Conservation (phyloP, 1,284 basidiomycete genomes). For the Apiotrichum brassicae region DNA sequence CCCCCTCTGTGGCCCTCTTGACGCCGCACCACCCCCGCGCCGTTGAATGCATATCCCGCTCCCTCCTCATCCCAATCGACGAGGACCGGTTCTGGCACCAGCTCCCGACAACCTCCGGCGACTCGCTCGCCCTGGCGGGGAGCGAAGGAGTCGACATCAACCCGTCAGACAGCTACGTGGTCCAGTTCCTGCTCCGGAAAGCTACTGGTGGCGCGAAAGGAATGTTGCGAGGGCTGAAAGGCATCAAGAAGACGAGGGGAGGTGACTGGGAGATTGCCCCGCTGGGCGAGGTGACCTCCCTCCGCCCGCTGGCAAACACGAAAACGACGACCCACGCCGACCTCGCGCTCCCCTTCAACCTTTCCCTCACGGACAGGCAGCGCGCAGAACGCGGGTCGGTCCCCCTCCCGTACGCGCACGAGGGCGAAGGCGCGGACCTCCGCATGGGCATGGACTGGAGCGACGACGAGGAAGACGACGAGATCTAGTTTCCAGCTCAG, state of each 20-base stretch:
- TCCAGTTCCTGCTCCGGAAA: constrained; percentile 39
- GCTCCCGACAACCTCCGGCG: constrained; percentile 25
- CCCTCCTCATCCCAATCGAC: constrained; percentile 54
- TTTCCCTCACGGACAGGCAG: constrained; percentile 76
- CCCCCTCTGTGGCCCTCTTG: constrained; percentile 59
- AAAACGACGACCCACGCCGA: constrained; percentile 52
- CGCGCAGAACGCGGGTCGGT: constrained; percentile 69
- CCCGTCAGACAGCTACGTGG: constrained; percentile 13
- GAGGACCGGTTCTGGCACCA: constrained; percentile 29
- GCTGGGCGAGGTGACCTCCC: constrained; percentile 8
- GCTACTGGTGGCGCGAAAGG: constrained; percentile 44
- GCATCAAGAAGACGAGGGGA: not conserved
- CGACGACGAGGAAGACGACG: constrained; percentile 39
- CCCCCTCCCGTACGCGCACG: constrained; percentile 77
- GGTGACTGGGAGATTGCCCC: not conserved
- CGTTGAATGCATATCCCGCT: constrained; percentile 57
- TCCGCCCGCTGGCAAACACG: not conserved
- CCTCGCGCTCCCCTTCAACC: constrained; percentile 64
- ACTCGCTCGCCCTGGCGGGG: constrained; percentile 23
- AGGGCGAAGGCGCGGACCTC: constrained; percentile 52
- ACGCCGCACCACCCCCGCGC: constrained; percentile 61
- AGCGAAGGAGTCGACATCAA: constrained; percentile 14
- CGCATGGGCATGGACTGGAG: constrained; percentile 29
- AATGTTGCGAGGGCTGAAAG: constrained; percentile 34
- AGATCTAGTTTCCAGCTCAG: too few relatives aligned